Percentiles rank a stretch among this genome's conserved stretches.
These are phyloP conservation scores for Beauveria scarabaeidicola DNA, from an alignment of 2,329 filamentous ascomycete genomes.

Conservation along the genomic window DNA sequence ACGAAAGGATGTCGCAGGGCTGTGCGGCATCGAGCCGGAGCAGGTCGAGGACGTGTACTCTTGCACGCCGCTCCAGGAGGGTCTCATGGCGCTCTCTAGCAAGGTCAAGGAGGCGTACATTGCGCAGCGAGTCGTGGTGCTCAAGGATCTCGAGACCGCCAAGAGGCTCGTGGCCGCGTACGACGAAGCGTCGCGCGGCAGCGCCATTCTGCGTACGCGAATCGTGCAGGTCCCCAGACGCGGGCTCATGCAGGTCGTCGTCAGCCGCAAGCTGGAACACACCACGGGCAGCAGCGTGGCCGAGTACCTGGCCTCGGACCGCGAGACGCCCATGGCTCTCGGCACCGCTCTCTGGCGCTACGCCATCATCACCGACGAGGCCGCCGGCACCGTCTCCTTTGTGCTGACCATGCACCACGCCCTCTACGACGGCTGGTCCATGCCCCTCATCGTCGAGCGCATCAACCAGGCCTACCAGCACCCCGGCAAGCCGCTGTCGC, in stretches of 20 bases:
- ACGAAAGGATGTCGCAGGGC: slow-evolving; percentile 27
- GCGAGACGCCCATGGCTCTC: slow-evolving; percentile 33
- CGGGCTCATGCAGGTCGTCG: slow-evolving; percentile 39
- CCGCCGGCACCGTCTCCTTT: slow-evolving; percentile 30
- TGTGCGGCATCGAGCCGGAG: slow-evolving; percentile 29
- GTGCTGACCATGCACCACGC: slow-evolving; percentile 49
- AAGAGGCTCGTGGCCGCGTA: slow-evolving; percentile 35
- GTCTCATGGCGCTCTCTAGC: slow-evolving; percentile 43
- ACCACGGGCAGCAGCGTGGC: slow-evolving; percentile 26
- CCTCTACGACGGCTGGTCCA: slow-evolving; percentile 49
- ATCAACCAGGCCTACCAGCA: slow-evolving; percentile 36
- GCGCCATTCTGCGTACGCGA: slow-evolving; percentile 38
- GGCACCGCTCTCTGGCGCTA: slow-evolving; percentile 39
- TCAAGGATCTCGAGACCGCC: slow-evolving; percentile 28
- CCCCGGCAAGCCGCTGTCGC: slow-evolving; percentile 18
- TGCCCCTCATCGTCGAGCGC: slow-evolving; percentile 40
- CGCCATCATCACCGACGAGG: slow-evolving; percentile 28
- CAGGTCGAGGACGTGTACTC: slow-evolving; percentile 44
- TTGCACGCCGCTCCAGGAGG: slow-evolving; percentile 46
- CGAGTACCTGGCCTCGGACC: slow-evolving; percentile 33
- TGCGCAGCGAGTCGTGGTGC: slow-evolving; percentile 37
- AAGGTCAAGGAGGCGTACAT: slow-evolving; percentile 45
- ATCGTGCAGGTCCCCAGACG: slow-evolving; percentile 36
- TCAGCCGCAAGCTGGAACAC: slow-evolving; percentile 30
- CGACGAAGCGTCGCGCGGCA: slow-evolving; percentile 27